A percentile compares a stretch with the other conserved stretches of the same genome.
These are phyloP conservation scores for Ceratocystis lukuohia DNA, from an alignment of 2,329 filamentous ascomycete genomes.

Conservation along the genomic window DNA sequence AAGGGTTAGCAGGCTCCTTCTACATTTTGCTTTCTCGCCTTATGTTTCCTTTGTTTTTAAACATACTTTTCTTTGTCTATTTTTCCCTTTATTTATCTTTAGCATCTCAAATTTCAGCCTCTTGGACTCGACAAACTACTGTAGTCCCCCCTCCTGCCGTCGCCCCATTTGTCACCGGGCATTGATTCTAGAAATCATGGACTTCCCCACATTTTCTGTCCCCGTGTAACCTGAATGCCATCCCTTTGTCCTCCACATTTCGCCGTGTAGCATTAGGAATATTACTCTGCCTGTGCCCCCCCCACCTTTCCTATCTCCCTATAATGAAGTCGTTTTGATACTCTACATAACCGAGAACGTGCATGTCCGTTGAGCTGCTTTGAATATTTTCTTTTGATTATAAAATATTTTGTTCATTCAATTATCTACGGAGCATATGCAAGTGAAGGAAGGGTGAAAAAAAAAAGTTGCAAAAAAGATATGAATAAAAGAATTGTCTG, in stretches of 20 bases:
- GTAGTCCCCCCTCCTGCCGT: neutral
- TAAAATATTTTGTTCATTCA: neutral
- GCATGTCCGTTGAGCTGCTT: too few species aligned
- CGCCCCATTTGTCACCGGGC: neutral
- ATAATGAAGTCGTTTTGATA: neutral
- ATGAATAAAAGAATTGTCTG: conserved; percentile 9
- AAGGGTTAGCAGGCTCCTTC: too few species aligned
- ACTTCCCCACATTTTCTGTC: neutral
- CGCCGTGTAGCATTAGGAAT: neutral
- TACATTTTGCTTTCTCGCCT: neutral
- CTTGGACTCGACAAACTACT: neutral
- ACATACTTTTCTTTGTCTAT: conserved; percentile 7
- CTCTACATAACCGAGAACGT: neutral
- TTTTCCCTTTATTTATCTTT: conserved; percentile 10
- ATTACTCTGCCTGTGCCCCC: neutral
- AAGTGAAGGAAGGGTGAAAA: too few species aligned
- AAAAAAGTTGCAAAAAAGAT: too few species aligned
- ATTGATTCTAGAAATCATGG: neutral
- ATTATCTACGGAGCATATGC: too few species aligned
- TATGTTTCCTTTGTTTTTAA: neutral
- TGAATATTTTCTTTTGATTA: neutral
- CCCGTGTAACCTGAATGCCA: neutral
- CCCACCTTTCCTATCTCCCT: neutral
- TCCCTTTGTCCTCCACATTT: conserved; percentile 10
- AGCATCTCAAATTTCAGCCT: neutral